Evolutionary conservation across 345 rosid genomes (phyloP).

Genomic region (Brassica carinata): DNA sequence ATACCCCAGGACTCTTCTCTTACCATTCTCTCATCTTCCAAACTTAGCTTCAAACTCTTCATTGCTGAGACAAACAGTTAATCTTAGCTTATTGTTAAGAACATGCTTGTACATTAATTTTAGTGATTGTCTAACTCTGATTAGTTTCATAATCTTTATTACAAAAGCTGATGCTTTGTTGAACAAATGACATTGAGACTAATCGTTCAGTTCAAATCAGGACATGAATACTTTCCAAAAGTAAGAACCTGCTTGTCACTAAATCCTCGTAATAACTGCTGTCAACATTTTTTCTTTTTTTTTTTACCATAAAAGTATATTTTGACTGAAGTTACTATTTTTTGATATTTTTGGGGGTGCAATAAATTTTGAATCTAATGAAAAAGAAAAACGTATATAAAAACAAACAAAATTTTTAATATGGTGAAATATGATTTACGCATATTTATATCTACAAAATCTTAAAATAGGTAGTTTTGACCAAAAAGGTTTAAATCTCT

Average conservation of each 20-base stretch:
- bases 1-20: constrained; percentile 18
- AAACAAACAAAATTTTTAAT: background rate
- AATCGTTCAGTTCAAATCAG: constrained; percentile 17
- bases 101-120: constrained; percentile 18
- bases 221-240: constrained; percentile 17
- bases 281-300: background rate
- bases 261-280: background rate
- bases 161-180: constrained; percentile 1
- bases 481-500: background rate
- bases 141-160: constrained; percentile 17
- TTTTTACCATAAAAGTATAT: background rate
- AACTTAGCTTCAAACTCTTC: constrained; percentile 6
- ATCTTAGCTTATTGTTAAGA: constrained; percentile 22
- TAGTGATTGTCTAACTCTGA: background rate
- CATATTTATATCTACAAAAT: background rate
- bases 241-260: background rate
- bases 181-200: background rate
- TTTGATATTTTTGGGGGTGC: background rate
- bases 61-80: constrained; percentile 33
- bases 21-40: constrained; percentile 26
- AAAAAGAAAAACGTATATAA: background rate
- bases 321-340: background rate
- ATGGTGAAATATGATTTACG: background rate
- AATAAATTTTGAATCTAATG: background rate
- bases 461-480: background rate